Base-by-base conservation (phyloP, 2,329 filamentous ascomycete species). In the Arthrobotrys sphaeroides region DNA sequence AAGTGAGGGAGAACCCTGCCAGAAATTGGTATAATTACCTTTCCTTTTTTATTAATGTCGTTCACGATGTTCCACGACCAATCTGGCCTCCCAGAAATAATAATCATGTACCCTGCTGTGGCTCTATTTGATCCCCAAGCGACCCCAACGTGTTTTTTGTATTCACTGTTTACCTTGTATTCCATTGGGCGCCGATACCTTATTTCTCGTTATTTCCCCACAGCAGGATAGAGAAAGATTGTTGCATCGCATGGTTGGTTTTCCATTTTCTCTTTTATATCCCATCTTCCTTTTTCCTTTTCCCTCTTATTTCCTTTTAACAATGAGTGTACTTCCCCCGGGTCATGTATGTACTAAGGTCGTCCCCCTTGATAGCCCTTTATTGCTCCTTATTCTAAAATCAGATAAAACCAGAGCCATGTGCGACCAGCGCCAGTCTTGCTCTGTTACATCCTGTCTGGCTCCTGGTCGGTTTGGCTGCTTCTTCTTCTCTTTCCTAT, bases 321-420 rank as follows among this genome's bases (percentile, higher is more conserved):
- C 38, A 13, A 55, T 20, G 51, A 55, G 6, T 55, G 51, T 55
- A 55, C 38, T 65, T 51, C 10, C 36, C 43, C 18, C 43, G 28
- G 57, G 53, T 67, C 53, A 26, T 73, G 61, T 67, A 74, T 62
- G 53, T 67, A 73, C 59, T 66, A 67, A 73, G 49, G 61, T 53
- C 6, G n/a, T 10, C 33, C 45, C 55, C 49, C 28, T 22, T 31
- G n/a, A 49, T 38, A 47, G 36, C 28, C 43, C 20, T 40, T 47
- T 64, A 45, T 31, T 53, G 55, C 55, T 62, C 45, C 55, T 74
- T 53, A 36, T 24, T 55, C 10, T 36, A 55, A 55, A 55, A 33
- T 9, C 7, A 43, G 38, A 62, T n/a, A 61, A 60, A 51, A 42
- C 53, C 65, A 55, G 43, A 69, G 61, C 57, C 18, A 26, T 38